Base-by-base conservation (phyloP, 1,139 yeast genomes). In the Magnusiomyces starmeri region DNA sequence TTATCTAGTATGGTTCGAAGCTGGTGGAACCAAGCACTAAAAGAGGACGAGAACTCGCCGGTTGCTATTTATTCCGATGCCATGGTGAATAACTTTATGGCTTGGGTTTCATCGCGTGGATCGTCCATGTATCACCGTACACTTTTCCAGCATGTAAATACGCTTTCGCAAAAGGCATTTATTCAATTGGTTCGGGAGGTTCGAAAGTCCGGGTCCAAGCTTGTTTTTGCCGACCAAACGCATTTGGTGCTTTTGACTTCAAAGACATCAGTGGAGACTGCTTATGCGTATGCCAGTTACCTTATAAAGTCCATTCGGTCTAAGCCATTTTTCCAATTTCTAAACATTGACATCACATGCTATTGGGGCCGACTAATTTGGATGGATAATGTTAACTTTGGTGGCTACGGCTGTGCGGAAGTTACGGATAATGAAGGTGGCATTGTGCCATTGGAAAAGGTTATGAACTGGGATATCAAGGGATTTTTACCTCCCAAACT, bases 1-100 rank as follows among this genome's bases (percentile, higher is more conserved):
- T 74, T 94, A 55, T 78, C 95, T 63, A 68, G 76, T 3, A 73
- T 92, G 78, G 85, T 94, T 8, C 87, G 84, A 61, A 82, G 77
- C 43, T 88, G 97, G 96, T 92, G 97, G 97, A 95, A 88, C 63
- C 86, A 83, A 63, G 97, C 97, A 0, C 70, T 86, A 52, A 73
- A 75, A 32, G 81, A 81, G 55, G 78, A 85, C 59, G 62, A 73
- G 9, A 82, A 82, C 59, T 97, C 97, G 0, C 18, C 27, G 10
- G 12, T 32, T 14, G 25, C 22, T 12, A 27, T 16, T 3, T 45
- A 29, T 34, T 45, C 48, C 4, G 98, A 92, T 65, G 73, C 87
- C 1, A 78, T 92, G 78, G 84, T 92, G 61, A 87, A 87, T 61
- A 78, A 82, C 41, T 82, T 92, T 65, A 85, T 88, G 2, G 75